Evolutionary conservation across 2,329 filamentous ascomycete genomes (phyloP), one percentile per base, ranked within the genome.

Genomic region (Ascochyta koolunga): DNA sequence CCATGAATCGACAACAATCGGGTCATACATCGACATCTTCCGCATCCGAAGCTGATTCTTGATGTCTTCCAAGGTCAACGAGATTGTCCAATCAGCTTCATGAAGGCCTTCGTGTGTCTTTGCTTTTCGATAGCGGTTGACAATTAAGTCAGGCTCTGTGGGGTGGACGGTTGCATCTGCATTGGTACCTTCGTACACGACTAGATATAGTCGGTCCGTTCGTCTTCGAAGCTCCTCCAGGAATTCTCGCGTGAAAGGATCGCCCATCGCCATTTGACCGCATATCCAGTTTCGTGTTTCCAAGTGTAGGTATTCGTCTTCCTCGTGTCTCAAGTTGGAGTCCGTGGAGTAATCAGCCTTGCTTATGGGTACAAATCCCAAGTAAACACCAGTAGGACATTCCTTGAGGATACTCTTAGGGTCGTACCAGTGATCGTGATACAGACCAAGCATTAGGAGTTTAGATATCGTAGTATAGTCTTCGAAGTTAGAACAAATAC

Each of bases 401-500:
- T 70, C 60, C 10, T 35, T 37, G 1, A 70, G 21, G 1, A 68
- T 62, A 21, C 60, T 63, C 0, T 16, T 5, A 0, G 59, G 48
- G 24, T 68, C 62, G 19, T 58, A 69, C 65, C 68, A 71, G n/a
- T 67, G 54, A 2, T 70, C 60, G 16, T 49, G 48, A 47, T 71
- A 70, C 5, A 71, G 40, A 1, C 53, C 51, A 5, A 71, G 18
- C 66, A 66, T 69, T 0, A 69, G 21, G 0, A 71, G 46, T 24
- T 70, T 69, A 40, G 67, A 71, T 2, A 70, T 59, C 0, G 61
- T 68, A 0, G 59, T 66, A 24, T 69, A 68, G 18, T 70, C 67
- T 15, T 70, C 66, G 31, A 70, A 70, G 42, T 68, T 71, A 1
- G 63, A 63, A 38, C 68, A 71, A 3, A 70, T 68, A 19, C 62